These are phyloP conservation scores for Juncus inflexus DNA, from an alignment of 176 grass and related monocot species.

Conservation along the genomic window DNA sequence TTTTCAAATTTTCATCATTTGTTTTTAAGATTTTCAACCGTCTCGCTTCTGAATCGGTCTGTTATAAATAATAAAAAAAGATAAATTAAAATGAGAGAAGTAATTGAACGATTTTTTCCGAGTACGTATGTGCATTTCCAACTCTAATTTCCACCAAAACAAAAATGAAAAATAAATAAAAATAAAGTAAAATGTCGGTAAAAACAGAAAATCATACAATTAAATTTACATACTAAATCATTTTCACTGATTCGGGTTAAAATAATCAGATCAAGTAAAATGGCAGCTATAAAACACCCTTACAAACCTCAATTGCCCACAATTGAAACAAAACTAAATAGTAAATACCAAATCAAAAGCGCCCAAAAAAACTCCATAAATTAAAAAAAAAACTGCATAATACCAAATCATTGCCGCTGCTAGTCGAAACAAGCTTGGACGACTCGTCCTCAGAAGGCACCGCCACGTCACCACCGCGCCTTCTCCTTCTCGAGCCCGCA, in stretches of 20 bases:
- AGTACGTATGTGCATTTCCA: no score
- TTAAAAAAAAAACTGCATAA: slow-evolving; percentile 11
- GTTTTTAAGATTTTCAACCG: slow-evolving; percentile 56
- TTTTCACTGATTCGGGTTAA: no score
- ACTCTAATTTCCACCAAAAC: no score
- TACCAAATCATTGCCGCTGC: slow-evolving; percentile 58
- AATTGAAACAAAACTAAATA: slow-evolving; percentile 19
- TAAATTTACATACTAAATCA: no score
- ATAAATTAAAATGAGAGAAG: not conserved
- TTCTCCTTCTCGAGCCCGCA: slow-evolving; percentile 33
- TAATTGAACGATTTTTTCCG: no score
- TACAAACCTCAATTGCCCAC: not conserved
- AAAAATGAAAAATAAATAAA: no score
- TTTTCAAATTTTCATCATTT: slow-evolving; percentile 40
- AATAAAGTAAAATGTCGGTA: no score
- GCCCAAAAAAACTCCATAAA: not conserved
- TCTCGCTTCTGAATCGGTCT: slow-evolving; percentile 60
- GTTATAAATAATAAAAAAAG: slow-evolving; percentile 10
- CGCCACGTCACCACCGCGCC: slow-evolving; percentile 34
- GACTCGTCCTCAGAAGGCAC: slow-evolving; percentile 60
- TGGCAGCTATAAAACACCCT: no score
- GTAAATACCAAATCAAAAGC: not conserved
- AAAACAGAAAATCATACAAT: no score
- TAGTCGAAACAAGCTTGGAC: slow-evolving; percentile 64
- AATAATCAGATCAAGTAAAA: not conserved